Conservation (phyloP, 2,329 filamentous ascomycete genomes). For the Didymella arachidicola region DNA sequence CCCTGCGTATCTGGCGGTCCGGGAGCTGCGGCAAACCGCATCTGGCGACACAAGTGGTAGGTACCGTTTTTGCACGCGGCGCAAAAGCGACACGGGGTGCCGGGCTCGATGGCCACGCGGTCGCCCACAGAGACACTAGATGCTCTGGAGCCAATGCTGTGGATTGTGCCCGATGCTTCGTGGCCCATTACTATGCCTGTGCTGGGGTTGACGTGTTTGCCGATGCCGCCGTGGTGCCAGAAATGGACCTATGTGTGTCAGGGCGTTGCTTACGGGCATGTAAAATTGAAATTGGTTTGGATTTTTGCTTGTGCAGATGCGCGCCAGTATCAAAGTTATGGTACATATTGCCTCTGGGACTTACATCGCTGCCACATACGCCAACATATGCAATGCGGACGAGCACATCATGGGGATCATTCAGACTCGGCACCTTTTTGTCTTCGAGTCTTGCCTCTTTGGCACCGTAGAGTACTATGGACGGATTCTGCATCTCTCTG, state of each 20-base stretch:
- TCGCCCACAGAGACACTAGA: slow-evolving; percentile 79
- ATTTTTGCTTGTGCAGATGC: too few species aligned
- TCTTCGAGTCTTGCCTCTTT: slow-evolving; percentile 51
- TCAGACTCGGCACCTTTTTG: slow-evolving; percentile 47
- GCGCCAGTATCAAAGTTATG: too few species aligned
- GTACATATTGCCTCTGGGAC: background rate
- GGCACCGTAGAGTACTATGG: slow-evolving; percentile 53
- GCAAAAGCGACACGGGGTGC: slow-evolving; percentile 86
- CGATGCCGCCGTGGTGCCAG: slow-evolving; percentile 93
- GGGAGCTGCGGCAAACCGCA: slow-evolving; percentile 87
- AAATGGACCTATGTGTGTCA: slow-evolving; percentile 72
- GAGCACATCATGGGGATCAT: slow-evolving; percentile 52
- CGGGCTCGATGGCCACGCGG: slow-evolving; percentile 87
- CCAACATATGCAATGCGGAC: slow-evolving; percentile 56
- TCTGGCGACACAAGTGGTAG: slow-evolving; percentile 89
- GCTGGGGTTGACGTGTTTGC: slow-evolving; percentile 81
- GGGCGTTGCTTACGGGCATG: background rate
- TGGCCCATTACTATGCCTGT: slow-evolving; percentile 86
- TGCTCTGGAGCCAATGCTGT: slow-evolving; percentile 81
- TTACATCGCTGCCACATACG: slow-evolving; percentile 53
- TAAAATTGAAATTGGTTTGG: too few species aligned
- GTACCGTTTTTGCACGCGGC: slow-evolving; percentile 86
- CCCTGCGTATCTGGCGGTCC: slow-evolving; percentile 72
- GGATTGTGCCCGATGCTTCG: slow-evolving; percentile 82
- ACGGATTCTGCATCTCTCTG: slow-evolving; percentile 49